A percentile compares a stretch with the other conserved stretches of the same genome.
Conservation (phyloP, 305 asterid genomes). For the Petunia hybrid region DNA sequence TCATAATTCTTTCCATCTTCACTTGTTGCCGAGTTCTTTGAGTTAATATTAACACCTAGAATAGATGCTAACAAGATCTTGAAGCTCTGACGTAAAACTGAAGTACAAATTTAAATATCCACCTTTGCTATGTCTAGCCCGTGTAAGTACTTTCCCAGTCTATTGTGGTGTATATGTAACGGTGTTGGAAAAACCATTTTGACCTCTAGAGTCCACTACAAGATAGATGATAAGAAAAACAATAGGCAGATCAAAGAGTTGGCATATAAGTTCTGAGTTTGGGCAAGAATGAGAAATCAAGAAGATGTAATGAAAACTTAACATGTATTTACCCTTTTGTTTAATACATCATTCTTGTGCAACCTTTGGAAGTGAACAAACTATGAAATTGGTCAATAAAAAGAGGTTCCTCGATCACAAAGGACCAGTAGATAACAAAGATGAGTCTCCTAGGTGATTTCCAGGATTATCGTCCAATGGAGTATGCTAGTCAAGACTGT, state of each 20-base stretch:
- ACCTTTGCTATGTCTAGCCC: slow-evolving; percentile 15
- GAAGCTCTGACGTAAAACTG: background rate
- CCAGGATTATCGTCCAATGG: background rate
- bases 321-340: slow-evolving; percentile 24
- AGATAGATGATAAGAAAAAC: background rate
- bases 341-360: background rate
- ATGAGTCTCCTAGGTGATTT: background rate
- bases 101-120: background rate
- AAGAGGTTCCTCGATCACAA: background rate
- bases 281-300: slow-evolving; percentile 16
- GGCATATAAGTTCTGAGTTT: background rate
- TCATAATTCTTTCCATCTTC: background rate
- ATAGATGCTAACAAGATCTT: slow-evolving; percentile 16
- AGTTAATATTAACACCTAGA: background rate
- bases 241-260: slow-evolving; percentile 10
- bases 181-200: background rate
- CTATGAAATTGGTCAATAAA: background rate
- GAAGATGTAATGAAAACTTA: background rate
- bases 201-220: slow-evolving; percentile 3
- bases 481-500: slow-evolving; percentile 7
- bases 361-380: slow-evolving; percentile 20
- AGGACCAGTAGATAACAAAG: background rate
- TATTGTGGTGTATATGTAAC: background rate
- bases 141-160: slow-evolving; percentile 10
- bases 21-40: background rate